Base-by-base conservation (phyloP, 768 basidiomycete genomes). In the Rhodotorula taiwanensis region DNA sequence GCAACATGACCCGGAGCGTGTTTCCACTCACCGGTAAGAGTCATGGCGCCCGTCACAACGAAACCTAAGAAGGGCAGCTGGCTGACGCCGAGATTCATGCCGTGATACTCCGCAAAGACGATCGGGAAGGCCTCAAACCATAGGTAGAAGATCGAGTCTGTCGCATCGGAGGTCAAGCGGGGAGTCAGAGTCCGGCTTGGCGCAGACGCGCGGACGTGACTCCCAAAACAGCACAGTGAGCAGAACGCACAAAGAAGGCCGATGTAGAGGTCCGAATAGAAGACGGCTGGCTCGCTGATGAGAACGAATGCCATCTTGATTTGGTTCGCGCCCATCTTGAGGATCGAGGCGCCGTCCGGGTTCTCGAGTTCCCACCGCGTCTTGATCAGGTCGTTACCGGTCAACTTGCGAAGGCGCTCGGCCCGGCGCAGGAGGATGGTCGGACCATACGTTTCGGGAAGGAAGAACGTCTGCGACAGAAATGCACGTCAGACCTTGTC, bases 351-450 rank as follows among this genome's bases (percentile, higher is more conserved):
- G 56, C 23, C 21, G 16, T 54, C 42, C 23, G 58, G 41, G 28
- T 70, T 53, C 6, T 75, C 72, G 48, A 75, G 61, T 64, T 78
- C 77, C 25, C 60, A 62, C 27, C 70, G 59, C 14, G 74, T 71
- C 43, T 42, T 52, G 54, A 77, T 64, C 13, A 72, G 55, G 11
- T 68, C 21, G 74, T 77, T 77, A 18, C 76, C 75, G 14, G 77
- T 77, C 25, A 76, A 64, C 42, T 73, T 73, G 23, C 77, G 72
- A 6, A 78, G 72, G 15, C 77, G 71, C 14, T 68, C 54, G 14
- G 77, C 77, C 20, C 77, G 76, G 15, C 72, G 69, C 52, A 72
- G 66, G 45, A 78, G 74, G 66, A 78, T 76, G 27, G 71, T 78
- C 16, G 62, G 47, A 3, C 68, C 70, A 14, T 73, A 73, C 3